Base-by-base conservation (phyloP, 2,329 filamentous ascomycete genomes). In the Alternaria solani region DNA sequence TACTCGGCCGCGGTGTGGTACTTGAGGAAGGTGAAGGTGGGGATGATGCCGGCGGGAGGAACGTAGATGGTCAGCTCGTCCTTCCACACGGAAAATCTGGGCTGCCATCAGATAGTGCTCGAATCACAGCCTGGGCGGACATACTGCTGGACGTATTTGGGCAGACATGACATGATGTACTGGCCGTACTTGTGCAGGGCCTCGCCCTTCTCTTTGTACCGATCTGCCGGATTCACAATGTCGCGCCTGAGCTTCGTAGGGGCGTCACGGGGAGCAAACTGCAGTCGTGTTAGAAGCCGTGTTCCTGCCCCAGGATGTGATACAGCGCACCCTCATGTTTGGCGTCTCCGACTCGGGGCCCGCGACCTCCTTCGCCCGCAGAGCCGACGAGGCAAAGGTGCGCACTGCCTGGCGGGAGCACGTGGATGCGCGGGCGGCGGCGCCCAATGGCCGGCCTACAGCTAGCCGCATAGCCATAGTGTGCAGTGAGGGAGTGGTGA, bases 1-100 rank as follows among this genome's bases (percentile, higher is more conserved):
- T 91, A 99, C 81, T 99, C 95, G 80, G 95, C 94, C 49, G 95
- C 90, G 38, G 95, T 97, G 85, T 99, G 96, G 84, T 97, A 91
- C 84, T 98, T 98, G 74, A 99, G 86, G 84, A 99, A 99, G 63
- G 87, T 88, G 81, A 99, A 94, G 73, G 96, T 91, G 39, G 95
- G 95, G 70, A 97, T 88, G 71, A 98, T 89, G 69, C 93, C 95
- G 38, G 91, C 83, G 1, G 95, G 95, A 48, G 92, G 86, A 75
- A 98, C 95, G 81, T 96, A 94, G 79, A 97, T 92, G 72, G 91
- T 93, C 78, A 99, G 88, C 82, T 99, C 95, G 78, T 99, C 95
- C 84, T 99, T 99, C 95, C 95, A 99, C 57, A 99, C 94, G 12
- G 94, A 96, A 84, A 98, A 98, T 58, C 81, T 83, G 62, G 2